Percentiles rank a stretch among this genome's conserved stretches.
These are phyloP conservation scores for Quercus tomentella DNA, from an alignment of 331 rosid genomes.

Conservation along the genomic window DNA sequence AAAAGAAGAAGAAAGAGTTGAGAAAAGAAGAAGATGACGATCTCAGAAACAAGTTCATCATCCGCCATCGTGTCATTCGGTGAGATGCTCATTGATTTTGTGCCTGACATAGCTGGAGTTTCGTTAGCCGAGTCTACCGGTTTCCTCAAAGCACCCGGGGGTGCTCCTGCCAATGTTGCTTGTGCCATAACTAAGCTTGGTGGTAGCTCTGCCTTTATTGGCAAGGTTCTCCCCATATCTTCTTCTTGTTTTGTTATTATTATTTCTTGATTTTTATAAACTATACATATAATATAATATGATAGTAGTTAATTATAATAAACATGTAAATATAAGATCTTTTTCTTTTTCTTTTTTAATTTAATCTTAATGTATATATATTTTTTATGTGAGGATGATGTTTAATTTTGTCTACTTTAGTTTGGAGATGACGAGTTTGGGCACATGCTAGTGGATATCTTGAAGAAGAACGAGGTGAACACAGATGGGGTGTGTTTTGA, in stretches of 20 bases:
- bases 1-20: neutral
- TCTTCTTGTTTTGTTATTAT: neutral
- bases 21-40: slow-evolving; percentile 25
- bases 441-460: slow-evolving; percentile 50
- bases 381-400: neutral
- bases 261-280: neutral
- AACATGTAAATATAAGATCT: neutral
- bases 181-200: slow-evolving; percentile 69
- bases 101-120: slow-evolving; percentile 55
- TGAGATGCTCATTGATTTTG: slow-evolving; percentile 73
- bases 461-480: slow-evolving; percentile 45
- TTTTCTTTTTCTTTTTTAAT: too few relatives aligned
- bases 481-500: slow-evolving; percentile 52
- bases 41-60: slow-evolving; percentile 7
- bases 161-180: slow-evolving; percentile 79
- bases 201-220: slow-evolving; percentile 56
- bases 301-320: neutral
- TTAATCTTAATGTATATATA: too few relatives aligned
- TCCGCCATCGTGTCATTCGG: slow-evolving; percentile 47
- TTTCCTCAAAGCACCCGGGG: slow-evolving; percentile 66
- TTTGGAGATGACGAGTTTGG: slow-evolving; percentile 72
- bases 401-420: slow-evolving; percentile 19
- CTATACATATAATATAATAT: too few relatives aligned
- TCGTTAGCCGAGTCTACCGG: slow-evolving; percentile 59
- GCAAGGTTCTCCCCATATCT: slow-evolving; percentile 40